Evolutionary conservation across 2,329 filamentous ascomycete species (phyloP), one percentile per base, ranked within the genome.

Genomic region (Aspergillus hortae): DNA sequence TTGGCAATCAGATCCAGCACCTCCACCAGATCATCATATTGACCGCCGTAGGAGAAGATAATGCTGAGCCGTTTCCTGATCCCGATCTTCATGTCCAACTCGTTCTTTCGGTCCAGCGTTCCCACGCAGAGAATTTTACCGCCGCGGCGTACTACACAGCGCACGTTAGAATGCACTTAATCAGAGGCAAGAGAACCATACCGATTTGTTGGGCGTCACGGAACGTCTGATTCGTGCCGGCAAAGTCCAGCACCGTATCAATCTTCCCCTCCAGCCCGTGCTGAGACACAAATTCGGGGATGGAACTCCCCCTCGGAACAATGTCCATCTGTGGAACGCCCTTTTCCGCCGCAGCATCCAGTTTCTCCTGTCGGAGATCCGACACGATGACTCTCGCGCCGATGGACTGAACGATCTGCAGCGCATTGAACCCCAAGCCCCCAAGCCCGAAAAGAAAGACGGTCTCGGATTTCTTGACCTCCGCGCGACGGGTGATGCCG

Each of bases 351-450:
- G 70, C 70, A 5, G 62, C 67, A 17, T 46, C 48, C 4, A 60
- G 48, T 17, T 60, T 72, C 23, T 67, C 66, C 17, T 68, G 60
- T 4, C 67, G 59, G 6, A 70, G 51, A 48, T 74, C 71, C 2
- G 64, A 67, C 6, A 73, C 62, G 27, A 73, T 61, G 21, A 69
- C 57, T 48, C 78, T 72, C 46, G 77, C 80, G 45, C 79, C 72
- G 35, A 80, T 72, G 55, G 79, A 67, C 51, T 75, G 75, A 33
- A 80, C 60, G 14, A 72, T 66, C 51, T 74, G 71, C 9, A 75
- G 53, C 1, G 66, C 74, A 52, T 75, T 75, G 47, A 74, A 72
- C 1, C 73, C 73, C 2, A 75, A 58, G 0, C 73, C 73, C 5
- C 72, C 72, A 0, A 76, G 66, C 1, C 72, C 72, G 51, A 72